Base-by-base conservation (phyloP, 2,329 filamentous ascomycete genomes). In the Gaeumannomyces tritici region DNA sequence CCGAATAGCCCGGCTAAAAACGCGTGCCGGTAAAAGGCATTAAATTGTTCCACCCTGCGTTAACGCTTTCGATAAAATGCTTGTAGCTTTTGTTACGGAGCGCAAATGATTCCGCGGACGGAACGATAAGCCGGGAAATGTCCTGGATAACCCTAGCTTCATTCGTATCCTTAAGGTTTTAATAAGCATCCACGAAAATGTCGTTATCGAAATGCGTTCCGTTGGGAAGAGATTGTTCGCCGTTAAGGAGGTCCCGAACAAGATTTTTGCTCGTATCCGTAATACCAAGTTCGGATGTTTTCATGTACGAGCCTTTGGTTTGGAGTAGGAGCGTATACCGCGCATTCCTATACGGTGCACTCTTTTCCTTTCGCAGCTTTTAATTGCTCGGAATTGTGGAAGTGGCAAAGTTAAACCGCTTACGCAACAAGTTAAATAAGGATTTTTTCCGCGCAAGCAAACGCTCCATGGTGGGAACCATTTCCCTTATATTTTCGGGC, bases 1-100 rank as follows among this genome's bases (percentile, higher is more conserved):
- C 70, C 31, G 74, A 71, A 65, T 77, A 80, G 66, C 79, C 75
- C 2, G 77, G 77, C 66, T 80, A 76, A 12, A 75, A 77, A 60
- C 71, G 72, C 58, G 72, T 65, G 1, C 68, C 67, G 33, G 65
- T 70, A 0, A 80, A 54, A 8, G 76, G 71, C 47, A 77, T 69
- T 6, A 72, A 72, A 64, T 73, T 75, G 61, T 72, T 73, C 77
- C 76, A 80, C 62, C 70, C 69, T 69, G 78, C 71, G 64, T 79
- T 77, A 35, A 75, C 69, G 64, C 73, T 77, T 65, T 80, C 75
- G 31, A 69, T 67, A 8, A 78, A 70, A 62, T 74, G 58, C 12
- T 60, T 69, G 31, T 33, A 33, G 31, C 8, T 8, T 3, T 11
- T 9, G 66, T 66, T 33, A 24, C 70, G 68, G 56, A 63, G 11